Percentiles rank a stretch among this genome's conserved stretches.
Conservation (phyloP, 2,329 filamentous ascomycete genomes). For the Tolypocladium tropicale region DNA sequence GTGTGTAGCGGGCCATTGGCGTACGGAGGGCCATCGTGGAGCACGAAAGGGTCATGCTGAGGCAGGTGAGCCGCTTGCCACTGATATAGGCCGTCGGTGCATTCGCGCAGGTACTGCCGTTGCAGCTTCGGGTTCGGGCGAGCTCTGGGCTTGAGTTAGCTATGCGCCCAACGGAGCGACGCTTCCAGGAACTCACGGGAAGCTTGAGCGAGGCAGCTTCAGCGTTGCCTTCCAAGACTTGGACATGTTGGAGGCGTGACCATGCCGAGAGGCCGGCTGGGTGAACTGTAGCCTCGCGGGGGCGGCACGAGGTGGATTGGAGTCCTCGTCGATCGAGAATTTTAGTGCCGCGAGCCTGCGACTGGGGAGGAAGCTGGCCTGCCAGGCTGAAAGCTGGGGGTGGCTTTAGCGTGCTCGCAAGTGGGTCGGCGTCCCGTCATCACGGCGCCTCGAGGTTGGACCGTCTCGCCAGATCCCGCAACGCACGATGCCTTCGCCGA, state of each 20-base stretch:
- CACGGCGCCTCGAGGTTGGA: background rate
- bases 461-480: background rate
- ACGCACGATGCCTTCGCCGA: background rate
- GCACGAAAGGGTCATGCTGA: slow-evolving; percentile 54
- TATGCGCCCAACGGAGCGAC: background rate
- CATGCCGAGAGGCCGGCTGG: slow-evolving; percentile 14
- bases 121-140: slow-evolving; percentile 40
- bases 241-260: slow-evolving; percentile 22
- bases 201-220: slow-evolving; percentile 63
- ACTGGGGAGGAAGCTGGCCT: background rate
- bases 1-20: slow-evolving; percentile 88
- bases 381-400: background rate
- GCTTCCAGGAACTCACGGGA: slow-evolving; percentile 43
- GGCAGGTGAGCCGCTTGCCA: slow-evolving; percentile 63
- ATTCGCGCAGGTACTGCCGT: slow-evolving; percentile 57
- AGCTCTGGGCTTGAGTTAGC: slow-evolving; percentile 26
- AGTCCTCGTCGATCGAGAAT: background rate
- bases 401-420: background rate
- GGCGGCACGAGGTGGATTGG: slow-evolving; percentile 4
- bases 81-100: slow-evolving; percentile 77
- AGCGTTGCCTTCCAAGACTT: slow-evolving; percentile 66
- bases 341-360: background rate
- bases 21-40: slow-evolving; percentile 96
- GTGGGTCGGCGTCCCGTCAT: background rate
- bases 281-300: slow-evolving; percentile 5